A percentile compares a stretch with the other conserved stretches of the same genome.
Evolutionary conservation across 176 grass and related monocot species (phyloP).

Genomic region (Paspalum notatum): DNA sequence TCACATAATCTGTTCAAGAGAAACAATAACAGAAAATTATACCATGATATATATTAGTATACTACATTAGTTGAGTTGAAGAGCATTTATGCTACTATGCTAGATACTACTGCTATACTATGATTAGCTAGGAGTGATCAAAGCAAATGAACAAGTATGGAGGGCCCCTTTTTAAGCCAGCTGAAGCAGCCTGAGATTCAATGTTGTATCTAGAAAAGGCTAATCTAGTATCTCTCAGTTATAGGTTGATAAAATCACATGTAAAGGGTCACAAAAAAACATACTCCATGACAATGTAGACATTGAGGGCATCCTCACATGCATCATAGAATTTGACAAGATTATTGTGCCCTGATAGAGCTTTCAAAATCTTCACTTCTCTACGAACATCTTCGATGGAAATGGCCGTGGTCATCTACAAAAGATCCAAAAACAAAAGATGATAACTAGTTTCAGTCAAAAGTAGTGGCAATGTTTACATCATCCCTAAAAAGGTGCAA

Average conservation of each 20-base stretch:
- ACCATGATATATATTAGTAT: neutral
- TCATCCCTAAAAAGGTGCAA: neutral
- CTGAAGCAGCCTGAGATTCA: neutral
- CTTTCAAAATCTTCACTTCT: conserved; percentile 99
- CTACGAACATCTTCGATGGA: conserved; percentile 99
- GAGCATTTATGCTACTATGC: conserved; percentile 12
- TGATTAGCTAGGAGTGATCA: neutral
- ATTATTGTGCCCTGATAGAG: conserved; percentile 93
- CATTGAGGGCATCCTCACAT: conserved; percentile 99
- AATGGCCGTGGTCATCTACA: conserved; percentile 98
- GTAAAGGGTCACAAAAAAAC: conserved; percentile 54
- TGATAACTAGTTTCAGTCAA: neutral
- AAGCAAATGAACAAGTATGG: neutral
- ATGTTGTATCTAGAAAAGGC: conserved; percentile 30
- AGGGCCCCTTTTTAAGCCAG: neutral
- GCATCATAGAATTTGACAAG: conserved; percentile 99
- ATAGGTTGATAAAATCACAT: conserved; percentile 29
- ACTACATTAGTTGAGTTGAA: conserved; percentile 15
- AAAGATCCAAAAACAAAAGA: conserved; percentile 27
- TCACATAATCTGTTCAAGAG: conserved; percentile 84
- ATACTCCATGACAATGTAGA: conserved; percentile 99
- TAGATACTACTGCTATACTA: conserved; percentile 22
- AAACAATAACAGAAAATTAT: conserved; percentile 38
- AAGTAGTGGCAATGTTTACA: conserved; percentile 15
- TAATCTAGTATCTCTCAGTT: conserved; percentile 6